Percentiles rank a stretch among this genome's conserved stretches.
Evolutionary conservation across 345 rosid species (phyloP).

Genomic region (Limnanthes douglasii): DNA sequence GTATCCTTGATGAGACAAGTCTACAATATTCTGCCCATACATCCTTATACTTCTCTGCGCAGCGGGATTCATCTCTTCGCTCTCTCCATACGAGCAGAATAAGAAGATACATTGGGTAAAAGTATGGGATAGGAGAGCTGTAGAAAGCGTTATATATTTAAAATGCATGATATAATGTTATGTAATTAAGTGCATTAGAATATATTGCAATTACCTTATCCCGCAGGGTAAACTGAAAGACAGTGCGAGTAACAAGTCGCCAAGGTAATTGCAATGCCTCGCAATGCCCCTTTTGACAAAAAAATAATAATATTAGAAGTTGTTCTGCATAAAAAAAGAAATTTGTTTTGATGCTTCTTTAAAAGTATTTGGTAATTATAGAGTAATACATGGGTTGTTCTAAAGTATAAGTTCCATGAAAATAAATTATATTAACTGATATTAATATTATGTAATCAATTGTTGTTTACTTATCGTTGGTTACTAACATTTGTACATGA

Average conservation of each 20-base stretch:
- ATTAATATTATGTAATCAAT: too few relatives aligned
- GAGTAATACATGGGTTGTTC: too few relatives aligned
- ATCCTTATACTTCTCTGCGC: constrained; percentile 83
- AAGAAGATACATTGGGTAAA: constrained; percentile 75
- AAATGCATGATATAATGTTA: not conserved
- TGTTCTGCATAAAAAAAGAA: too few relatives aligned
- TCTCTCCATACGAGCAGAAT: constrained; percentile 88
- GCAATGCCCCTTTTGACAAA: constrained; percentile 67
- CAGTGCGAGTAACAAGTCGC: constrained; percentile 78
- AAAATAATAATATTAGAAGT: not conserved
- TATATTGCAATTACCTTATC: constrained; percentile 30
- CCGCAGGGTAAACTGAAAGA: constrained; percentile 95
- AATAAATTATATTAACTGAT: too few relatives aligned
- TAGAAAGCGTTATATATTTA: not conserved
- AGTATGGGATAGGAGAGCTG: constrained; percentile 75
- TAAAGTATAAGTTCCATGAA: too few relatives aligned
- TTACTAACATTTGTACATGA: too few relatives aligned
- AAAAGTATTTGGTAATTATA: too few relatives aligned
- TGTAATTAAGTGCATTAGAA: not conserved
- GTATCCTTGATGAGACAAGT: constrained; percentile 84
- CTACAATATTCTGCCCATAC: constrained; percentile 67
- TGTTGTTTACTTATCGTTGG: too few relatives aligned
- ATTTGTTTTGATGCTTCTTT: too few relatives aligned
- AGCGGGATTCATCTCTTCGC: constrained; percentile 70
- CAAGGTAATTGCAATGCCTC: constrained; percentile 93